Conservation (phyloP, 2,329 filamentous ascomycete species). For the Penicillium sclerotiorum region DNA sequence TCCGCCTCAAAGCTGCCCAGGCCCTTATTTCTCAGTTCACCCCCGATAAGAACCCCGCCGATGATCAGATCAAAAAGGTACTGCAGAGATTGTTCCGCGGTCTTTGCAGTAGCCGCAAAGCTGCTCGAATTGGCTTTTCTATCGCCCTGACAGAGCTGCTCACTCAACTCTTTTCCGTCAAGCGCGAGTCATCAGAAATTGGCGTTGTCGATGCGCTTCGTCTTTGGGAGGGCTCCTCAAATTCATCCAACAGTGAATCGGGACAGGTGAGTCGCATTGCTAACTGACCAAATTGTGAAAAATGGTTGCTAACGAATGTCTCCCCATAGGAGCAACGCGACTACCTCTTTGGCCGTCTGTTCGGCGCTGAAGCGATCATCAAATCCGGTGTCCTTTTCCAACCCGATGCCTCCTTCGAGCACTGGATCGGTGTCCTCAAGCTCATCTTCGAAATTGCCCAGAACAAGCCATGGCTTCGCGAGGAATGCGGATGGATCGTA, state of each 20-base stretch:
- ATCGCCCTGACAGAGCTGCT: conserved; percentile 83
- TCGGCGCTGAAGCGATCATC: conserved; percentile 84
- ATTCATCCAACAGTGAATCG: conserved; percentile 54
- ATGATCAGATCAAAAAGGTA: conserved; percentile 45
- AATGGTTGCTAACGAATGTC: conserved; percentile 49
- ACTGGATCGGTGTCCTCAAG: conserved; percentile 65
- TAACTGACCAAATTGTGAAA: neutral
- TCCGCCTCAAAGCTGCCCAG: conserved; percentile 49
- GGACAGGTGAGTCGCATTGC: conserved; percentile 50
- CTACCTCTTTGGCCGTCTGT: conserved; percentile 80
- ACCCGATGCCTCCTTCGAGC: conserved; percentile 53
- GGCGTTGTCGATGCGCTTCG: conserved; percentile 50
- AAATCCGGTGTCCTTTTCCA: conserved; percentile 73
- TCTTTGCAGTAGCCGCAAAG: conserved; percentile 86
- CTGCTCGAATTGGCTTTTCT: conserved; percentile 84
- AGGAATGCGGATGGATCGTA: conserved; percentile 83
- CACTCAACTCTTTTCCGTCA: conserved; percentile 63
- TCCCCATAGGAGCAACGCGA: conserved; percentile 78
- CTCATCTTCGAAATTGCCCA: conserved; percentile 72
- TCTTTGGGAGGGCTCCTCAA: conserved; percentile 56
- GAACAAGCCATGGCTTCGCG: conserved; percentile 85
- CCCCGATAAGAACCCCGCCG: conserved; percentile 40
- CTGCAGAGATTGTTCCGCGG: conserved; percentile 76
- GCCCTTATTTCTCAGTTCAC: conserved; percentile 49
- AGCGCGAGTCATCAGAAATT: conserved; percentile 36